Evolutionary conservation across 768 basidiomycete genomes (phyloP).

Genomic region (Tylopilus balloui): DNA sequence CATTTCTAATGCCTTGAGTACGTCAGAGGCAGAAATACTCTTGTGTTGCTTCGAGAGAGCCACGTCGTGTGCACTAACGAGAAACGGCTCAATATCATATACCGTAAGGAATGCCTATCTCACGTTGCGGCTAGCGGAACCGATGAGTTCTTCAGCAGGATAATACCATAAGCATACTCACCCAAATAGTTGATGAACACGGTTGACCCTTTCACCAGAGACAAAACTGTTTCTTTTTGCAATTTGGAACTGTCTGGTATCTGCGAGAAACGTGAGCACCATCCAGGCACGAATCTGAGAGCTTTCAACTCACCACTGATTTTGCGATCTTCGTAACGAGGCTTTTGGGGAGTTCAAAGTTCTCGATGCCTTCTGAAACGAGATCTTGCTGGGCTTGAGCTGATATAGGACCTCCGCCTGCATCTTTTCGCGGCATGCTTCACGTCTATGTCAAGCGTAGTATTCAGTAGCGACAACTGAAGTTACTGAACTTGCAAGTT

Average conservation of each 20-base stretch:
- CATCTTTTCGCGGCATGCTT: conserved; percentile 69
- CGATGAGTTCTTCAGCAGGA: background rate
- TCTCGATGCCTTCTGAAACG: conserved; percentile 81
- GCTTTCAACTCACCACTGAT: conserved; percentile 56
- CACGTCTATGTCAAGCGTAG: background rate
- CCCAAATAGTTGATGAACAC: conserved; percentile 95
- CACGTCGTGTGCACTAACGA: conserved; percentile 77
- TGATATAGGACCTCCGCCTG: conserved; percentile 47
- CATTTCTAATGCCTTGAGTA: conserved; percentile 79
- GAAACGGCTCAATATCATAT: conserved; percentile 5
- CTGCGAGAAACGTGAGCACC: conserved; percentile 36
- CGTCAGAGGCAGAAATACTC: conserved; percentile 85
- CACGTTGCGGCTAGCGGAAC: conserved; percentile 42
- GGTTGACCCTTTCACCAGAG: conserved; percentile 83
- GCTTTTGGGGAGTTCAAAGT: conserved; percentile 82
- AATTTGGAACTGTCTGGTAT: conserved; percentile 81
- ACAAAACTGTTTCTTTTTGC: conserved; percentile 84
- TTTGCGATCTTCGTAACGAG: conserved; percentile 83
- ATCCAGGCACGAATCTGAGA: background rate
- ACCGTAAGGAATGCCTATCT: conserved; percentile 11
- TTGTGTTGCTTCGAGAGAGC: conserved; percentile 82
- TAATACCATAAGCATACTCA: conserved; percentile 30
- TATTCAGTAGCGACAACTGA: background rate
- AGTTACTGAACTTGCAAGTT: background rate
- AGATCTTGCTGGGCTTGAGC: conserved; percentile 79